phyloP scores from a whole-genome alignment of 129 eudicot species.

The Escallonia rubra region DNA sequence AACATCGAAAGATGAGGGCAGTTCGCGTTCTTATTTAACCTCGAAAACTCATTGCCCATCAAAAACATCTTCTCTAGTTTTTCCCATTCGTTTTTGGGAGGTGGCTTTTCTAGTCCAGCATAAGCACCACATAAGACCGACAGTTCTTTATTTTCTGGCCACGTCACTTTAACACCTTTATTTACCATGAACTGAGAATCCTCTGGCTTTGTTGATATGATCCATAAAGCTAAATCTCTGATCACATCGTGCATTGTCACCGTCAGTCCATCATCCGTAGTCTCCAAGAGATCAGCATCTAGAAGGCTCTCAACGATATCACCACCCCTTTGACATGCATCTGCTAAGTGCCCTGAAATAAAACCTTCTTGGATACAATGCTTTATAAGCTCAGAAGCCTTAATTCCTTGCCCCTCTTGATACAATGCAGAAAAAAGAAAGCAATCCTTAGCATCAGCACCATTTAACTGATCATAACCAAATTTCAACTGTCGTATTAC shows the following conservation, averaged over 20 bases:
- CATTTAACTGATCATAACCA: slow-evolving; percentile 6
- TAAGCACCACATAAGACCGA: background rate
- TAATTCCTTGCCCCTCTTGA: background rate
- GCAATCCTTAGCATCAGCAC: background rate
- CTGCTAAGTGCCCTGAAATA: background rate
- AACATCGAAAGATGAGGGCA: slow-evolving; percentile 4
- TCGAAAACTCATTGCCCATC: slow-evolving; percentile 1
- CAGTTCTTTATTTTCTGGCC: background rate
- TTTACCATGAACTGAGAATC: background rate
- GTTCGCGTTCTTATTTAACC: background rate
- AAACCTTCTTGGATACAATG: background rate
- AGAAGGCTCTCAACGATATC: slow-evolving; percentile 1
- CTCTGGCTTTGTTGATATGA: background rate
- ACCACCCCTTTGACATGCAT: background rate
- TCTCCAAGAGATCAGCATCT: slow-evolving; percentile 6
- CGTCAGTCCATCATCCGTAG: background rate
- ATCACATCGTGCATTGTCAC: slow-evolving; percentile 7
- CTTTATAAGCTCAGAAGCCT: background rate
- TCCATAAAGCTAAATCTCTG: slow-evolving; percentile 5
- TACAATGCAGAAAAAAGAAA: slow-evolving; percentile 3
- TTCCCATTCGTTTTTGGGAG: slow-evolving; percentile 4
- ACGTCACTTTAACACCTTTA: background rate
- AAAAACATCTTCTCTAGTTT: slow-evolving; percentile 1
- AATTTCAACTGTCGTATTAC: background rate
- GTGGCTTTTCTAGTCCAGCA: background rate